Conservation (phyloP, 2,329 filamentous ascomycete genomes). For the Venturia pyrina region DNA sequence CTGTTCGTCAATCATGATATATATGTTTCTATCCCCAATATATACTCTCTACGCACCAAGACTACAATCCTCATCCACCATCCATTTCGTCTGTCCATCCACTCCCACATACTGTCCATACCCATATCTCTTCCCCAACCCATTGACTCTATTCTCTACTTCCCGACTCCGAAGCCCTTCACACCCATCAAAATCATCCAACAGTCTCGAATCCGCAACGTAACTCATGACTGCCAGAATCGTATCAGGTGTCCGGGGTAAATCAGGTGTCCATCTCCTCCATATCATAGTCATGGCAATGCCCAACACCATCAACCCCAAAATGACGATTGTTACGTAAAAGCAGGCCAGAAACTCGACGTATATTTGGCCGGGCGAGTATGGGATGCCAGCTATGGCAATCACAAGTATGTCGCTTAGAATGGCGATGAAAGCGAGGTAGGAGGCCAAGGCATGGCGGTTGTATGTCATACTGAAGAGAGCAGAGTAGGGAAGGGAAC, state of each 20-base stretch:
- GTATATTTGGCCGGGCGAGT: slow-evolving; percentile 7
- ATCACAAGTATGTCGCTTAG: slow-evolving; percentile 13
- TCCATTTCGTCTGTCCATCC: slow-evolving; percentile 9
- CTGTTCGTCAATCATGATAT: background rate
- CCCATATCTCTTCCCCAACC: slow-evolving; percentile 12
- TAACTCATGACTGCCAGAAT: slow-evolving; percentile 13
- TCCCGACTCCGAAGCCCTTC: background rate
- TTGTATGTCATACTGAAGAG: slow-evolving; percentile 8
- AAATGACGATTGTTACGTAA: slow-evolving; percentile 11
- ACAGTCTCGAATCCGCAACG: slow-evolving; percentile 9
- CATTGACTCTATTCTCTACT: background rate
- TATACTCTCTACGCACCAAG: background rate
- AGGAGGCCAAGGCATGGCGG: slow-evolving; percentile 8
- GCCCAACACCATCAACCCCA: slow-evolving; percentile 13
- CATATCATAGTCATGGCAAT: slow-evolving; percentile 8
- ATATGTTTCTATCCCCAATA: background rate
- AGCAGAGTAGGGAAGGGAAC: slow-evolving; percentile 1
- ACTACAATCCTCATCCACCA: slow-evolving; percentile 12
- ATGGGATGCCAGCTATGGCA: slow-evolving; percentile 12
- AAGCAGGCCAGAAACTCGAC: slow-evolving; percentile 7
- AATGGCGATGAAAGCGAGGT: slow-evolving; percentile 10
- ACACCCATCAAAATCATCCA: slow-evolving; percentile 12
- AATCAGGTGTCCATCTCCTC: slow-evolving; percentile 8
- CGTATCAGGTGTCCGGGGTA: slow-evolving; percentile 13
- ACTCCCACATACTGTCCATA: slow-evolving; percentile 8